These are phyloP conservation scores for Saccharomycopsis fibuligera DNA, from an alignment of 805 yeast species.

Conservation along the genomic window DNA sequence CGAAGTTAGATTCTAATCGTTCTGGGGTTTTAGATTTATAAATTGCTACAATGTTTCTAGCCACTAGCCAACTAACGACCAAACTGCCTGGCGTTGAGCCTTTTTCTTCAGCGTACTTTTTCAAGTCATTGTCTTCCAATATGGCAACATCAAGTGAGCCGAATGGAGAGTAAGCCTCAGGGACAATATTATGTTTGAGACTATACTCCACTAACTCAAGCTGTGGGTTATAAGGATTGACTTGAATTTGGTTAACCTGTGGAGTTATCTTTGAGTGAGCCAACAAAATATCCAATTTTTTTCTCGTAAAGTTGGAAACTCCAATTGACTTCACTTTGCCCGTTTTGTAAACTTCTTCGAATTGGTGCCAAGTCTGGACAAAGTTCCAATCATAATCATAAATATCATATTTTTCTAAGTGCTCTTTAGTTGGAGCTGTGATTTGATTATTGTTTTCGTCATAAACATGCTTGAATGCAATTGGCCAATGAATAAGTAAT, in stretches of 20 bases:
- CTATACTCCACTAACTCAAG: conserved; percentile 47
- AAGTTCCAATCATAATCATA: conserved; percentile 32
- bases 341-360: conserved; percentile 50
- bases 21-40: conserved; percentile 69
- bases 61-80: conserved; percentile 40
- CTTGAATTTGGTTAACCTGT: conserved; percentile 67
- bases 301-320: conserved; percentile 61
- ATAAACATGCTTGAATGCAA: conserved; percentile 33
- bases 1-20: conserved; percentile 43
- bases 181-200: conserved; percentile 42
- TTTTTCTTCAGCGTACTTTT: conserved; percentile 37
- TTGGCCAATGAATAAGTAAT: conserved; percentile 81
- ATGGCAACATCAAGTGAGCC: conserved; percentile 54
- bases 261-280: conserved; percentile 47
- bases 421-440: not conserved
- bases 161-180: conserved; percentile 75
- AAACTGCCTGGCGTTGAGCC: conserved; percentile 36
- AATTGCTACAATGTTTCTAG: conserved; percentile 41
- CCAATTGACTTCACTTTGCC: conserved; percentile 60
- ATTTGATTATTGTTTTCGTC: conserved; percentile 24
- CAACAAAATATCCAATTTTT: conserved; percentile 44
- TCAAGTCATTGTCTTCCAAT: conserved; percentile 36
- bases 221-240: conserved; percentile 68
- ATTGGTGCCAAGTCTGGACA: conserved; percentile 51
- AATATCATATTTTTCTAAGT: not conserved